Base-by-base conservation (phyloP, 108 stramenopile genomes). In the Nitzschia inconspicua region DNA sequence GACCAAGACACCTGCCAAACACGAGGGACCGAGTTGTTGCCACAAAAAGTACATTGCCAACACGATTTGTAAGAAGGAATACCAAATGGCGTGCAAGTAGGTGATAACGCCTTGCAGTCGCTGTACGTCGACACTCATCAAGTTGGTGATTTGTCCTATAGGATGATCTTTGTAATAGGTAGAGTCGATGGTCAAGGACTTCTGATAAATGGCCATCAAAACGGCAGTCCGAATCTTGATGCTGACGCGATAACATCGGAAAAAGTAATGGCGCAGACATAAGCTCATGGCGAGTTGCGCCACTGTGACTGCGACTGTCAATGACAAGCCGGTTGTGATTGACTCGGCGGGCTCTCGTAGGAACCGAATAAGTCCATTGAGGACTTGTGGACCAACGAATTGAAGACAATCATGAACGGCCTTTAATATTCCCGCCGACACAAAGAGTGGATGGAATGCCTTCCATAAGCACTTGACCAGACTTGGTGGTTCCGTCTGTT, bases 91-190 rank as follows among this genome's bases (percentile, higher is more conserved):
- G 64, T 91, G 82, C 20, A 96, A 61, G 60, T 97, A 97, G 2
- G 83, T 85, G 50, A 78, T 84, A 22, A 88, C 44, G 50, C 72
- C 71, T 55, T 95, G 93, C 52, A 98, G 61, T 5, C 93, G 73
- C 44, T 85, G 76, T 2, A 95, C 93, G 75, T 98, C 98, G 52
- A 94, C 89, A n/a, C 78, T 73, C 68, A 95, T 85, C 18, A 98
- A 70, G 60, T 97, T 98, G 36, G 79, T 84, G 48, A 98, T 90
- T 70, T 91, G 75, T 27, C 86, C 88, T 29, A 63, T 67, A 6
- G 58, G 66, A 9, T 57, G 32, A 27, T 47, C 51, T 56, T 84
- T 64, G 27, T 83, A 50, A 28, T 84, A 82, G 7, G 61, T 50
- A 7, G 75, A 35, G 28, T 76, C 72, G 8, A 96, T 57, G 1